Conservation (phyloP, 179 eudicot species). For the Nepenthes alata region DNA sequence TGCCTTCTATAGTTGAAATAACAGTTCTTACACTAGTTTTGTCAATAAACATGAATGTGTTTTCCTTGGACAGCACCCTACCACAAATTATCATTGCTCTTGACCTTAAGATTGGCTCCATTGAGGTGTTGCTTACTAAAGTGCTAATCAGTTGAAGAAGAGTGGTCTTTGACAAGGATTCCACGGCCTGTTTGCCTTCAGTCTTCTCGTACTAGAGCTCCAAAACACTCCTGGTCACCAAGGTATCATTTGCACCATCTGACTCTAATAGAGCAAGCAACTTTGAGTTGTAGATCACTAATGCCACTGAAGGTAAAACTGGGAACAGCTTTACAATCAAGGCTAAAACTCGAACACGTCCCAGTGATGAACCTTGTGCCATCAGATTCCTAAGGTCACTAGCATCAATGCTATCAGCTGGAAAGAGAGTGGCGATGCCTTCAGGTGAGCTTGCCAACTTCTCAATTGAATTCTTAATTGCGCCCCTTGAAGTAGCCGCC, state of each 20-base stretch:
- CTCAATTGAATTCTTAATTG: conserved; percentile 51
- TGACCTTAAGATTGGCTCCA: conserved; percentile 63
- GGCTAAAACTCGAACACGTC: conserved; percentile 67
- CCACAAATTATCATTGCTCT: conserved; percentile 84
- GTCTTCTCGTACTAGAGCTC: conserved; percentile 68
- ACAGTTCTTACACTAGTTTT: conserved; percentile 44
- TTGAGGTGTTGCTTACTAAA: conserved; percentile 48
- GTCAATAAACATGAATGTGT: conserved; percentile 30
- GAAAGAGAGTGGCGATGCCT: conserved; percentile 62
- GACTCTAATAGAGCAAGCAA: conserved; percentile 57
- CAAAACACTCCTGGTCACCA: conserved; percentile 54
- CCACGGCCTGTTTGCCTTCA: conserved; percentile 61
- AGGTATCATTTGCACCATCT: conserved; percentile 56
- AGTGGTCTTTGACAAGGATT: conserved; percentile 56
- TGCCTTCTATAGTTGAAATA: conserved; percentile 51
- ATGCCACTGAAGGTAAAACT: conserved; percentile 58
- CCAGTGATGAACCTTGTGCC: conserved; percentile 66
- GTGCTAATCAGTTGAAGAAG: conserved; percentile 56
- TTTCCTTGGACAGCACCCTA: conserved; percentile 68
- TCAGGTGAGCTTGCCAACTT: conserved; percentile 47
- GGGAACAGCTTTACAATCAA: conserved; percentile 86
- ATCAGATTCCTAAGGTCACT: conserved; percentile 55
- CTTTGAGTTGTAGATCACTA: conserved; percentile 52
- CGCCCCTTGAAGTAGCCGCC: conserved; percentile 67
- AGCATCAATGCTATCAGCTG: conserved; percentile 36